Evolutionary conservation across 352 stramenopile species (phyloP), one percentile per base, ranked within the genome.

Genomic region (Phytophthora colocasiae): DNA sequence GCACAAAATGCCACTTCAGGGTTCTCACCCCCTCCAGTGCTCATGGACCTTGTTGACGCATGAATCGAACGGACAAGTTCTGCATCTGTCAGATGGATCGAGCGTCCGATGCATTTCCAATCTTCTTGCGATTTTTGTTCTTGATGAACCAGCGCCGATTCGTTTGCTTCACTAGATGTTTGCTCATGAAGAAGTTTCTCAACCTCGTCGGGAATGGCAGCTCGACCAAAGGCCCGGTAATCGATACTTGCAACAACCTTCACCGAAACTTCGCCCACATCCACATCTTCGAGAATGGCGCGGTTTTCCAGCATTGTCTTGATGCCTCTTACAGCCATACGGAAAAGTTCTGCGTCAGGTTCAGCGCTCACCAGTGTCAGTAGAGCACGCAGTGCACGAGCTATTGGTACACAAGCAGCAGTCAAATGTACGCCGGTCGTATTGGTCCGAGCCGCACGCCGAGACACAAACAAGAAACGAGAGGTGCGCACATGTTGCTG

Each of bases 171-270:
- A 24, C 26, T 38, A 45, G 44, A 19, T 32, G 59, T 61, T 22
- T 56, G 24, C 7, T 73, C 64, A 12, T 68, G 59, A 7, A 82
- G 56, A 43, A 83, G 41, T 31, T 47, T 60, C 9, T 76, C 61
- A 22, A 90, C 52, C 48, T 91, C 81, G 22, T 95, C 81, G 0
- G 75, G 58, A 70, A 95, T 81, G 6, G 88, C 88, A 48, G 86
- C 80, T 14, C 88, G 80, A 3, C 88, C 88, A 72, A 96, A 95
- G 17, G 88, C 88, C 1, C 83, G 77, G 45, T 91, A 96, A 53
- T 94, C 82, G 47, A 96, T 87, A 59, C 84, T 93, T 6, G 86
- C 88, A 26, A 94, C 78, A 17, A 96, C 63, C 60, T 96, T 96
- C 12, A 87, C 71, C 31, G 75, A 78, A 22, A 90, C 75, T 55